Evolutionary conservation across 2,329 filamentous ascomycete species (phyloP), one percentile per base, ranked within the genome.

Genomic region (Pyricularia sp.): DNA sequence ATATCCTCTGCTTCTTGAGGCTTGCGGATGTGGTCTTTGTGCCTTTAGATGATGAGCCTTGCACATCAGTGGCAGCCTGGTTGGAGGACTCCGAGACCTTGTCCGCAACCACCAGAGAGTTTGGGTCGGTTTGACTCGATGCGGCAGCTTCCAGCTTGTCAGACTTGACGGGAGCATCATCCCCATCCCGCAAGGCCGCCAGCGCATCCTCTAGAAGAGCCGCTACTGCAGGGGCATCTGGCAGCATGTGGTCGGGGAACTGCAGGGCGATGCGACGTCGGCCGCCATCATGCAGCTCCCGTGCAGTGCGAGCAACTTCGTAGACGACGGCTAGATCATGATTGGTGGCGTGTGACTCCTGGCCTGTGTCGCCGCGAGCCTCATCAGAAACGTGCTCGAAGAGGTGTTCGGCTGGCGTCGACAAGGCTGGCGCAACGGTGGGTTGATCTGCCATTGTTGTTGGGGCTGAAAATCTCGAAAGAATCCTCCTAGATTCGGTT

Each of bases 221-320:
- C 65, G 88, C 91, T 0, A 97, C 90, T 65, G 88, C 82, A 5
- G 91, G 88, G 9, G 90, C 91, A 80, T 99, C 92, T 0, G 84
- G 81, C 0, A 99, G 83, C 91, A 97, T 96, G 31, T 88, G 82
- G 76, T 99, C 94, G 0, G 94, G 93, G 70, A 99, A 97, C 73
- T 99, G 94, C n/a, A 99, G 78, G 0, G 92, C 94, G 35, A 99
- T 84, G 63, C 89, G 84, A 67, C 78, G 83, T 84, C 91, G 96
- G 74, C 81, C 81, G 59, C 86, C 88, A 5, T 80, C 76, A n/a
- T 81, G 80, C 61, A 99, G 89, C 75, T 96, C 90, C 44, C 78
- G 75, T 62, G 91, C 83, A 0, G 94, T 97, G 65, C 90, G 84
- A 66, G 84, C 81, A 69, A 97, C 88, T 76, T 99, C 94, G 78